A percentile compares a stretch with the other conserved stretches of the same genome.
These are phyloP conservation scores for Polygonum aviculare DNA, from an alignment of 148 eudicot genomes.

Conservation along the genomic window DNA sequence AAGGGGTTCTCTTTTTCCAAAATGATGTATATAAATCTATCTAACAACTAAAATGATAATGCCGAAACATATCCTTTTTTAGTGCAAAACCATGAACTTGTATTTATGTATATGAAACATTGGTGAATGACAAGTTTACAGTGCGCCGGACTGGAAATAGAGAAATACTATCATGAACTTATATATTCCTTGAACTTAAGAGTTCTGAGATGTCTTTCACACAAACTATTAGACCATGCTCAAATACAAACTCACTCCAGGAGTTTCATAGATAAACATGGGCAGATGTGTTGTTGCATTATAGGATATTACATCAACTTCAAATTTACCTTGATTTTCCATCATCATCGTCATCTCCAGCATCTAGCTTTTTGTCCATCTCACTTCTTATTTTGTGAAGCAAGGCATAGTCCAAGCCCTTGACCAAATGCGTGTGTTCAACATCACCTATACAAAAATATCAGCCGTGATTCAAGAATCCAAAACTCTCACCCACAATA, in stretches of 20 bases:
- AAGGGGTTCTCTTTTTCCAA: background rate
- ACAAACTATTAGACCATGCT: background rate
- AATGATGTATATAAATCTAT: no score
- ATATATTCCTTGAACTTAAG: background rate
- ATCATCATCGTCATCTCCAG: conserved; percentile 53
- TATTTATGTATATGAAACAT: background rate
- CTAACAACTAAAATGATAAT: no score
- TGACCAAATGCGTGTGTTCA: conserved; percentile 98
- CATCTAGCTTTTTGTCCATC: conserved; percentile 84
- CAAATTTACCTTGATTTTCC: conserved; percentile 55
- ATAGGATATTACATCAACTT: background rate
- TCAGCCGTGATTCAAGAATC: background rate
- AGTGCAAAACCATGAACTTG: background rate
- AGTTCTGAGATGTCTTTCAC: background rate
- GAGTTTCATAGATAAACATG: background rate
- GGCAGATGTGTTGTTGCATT: background rate
- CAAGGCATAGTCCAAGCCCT: conserved; percentile 95
- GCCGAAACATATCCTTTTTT: no score
- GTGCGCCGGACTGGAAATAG: background rate
- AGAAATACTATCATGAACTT: background rate
- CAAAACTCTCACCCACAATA: background rate
- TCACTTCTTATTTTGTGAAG: conserved; percentile 94
- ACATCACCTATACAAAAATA: conserved; percentile 59
- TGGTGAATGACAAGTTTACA: background rate
- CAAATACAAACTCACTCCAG: background rate